Conservation (phyloP, 2,329 filamentous ascomycete species). For the Thielaviopsis punctulata region DNA sequence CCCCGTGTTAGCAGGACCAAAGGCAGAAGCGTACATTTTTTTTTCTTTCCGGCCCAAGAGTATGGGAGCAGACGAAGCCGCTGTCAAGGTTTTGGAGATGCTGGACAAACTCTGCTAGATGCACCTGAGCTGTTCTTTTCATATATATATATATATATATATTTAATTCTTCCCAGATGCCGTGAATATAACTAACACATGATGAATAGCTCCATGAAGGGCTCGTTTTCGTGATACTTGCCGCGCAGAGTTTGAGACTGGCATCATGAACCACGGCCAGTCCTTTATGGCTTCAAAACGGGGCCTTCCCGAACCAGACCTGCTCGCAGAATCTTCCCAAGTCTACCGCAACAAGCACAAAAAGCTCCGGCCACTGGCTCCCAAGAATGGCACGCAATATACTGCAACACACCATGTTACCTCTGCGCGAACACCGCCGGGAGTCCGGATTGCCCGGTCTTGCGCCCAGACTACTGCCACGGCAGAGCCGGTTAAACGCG, state of each 20-base stretch:
- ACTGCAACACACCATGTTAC: too few species aligned
- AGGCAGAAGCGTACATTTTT: slow-evolving; percentile 4
- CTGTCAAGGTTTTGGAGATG: slow-evolving; percentile 1
- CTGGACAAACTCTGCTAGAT: slow-evolving; percentile 1
- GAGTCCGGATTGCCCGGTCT: too few species aligned
- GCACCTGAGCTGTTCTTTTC: slow-evolving; percentile 6
- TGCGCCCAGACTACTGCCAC: too few species aligned
- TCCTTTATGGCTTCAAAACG: not conserved
- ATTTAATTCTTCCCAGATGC: not conserved
- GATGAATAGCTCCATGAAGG: not conserved
- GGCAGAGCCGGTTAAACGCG: not conserved
- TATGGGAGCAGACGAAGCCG: slow-evolving; percentile 1
- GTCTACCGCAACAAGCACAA: not conserved
- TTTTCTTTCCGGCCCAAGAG: not conserved
- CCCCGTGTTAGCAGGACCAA: slow-evolving; percentile 7
- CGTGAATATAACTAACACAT: not conserved
- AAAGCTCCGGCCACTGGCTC: not conserved
- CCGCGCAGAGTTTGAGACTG: not conserved
- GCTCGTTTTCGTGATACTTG: not conserved
- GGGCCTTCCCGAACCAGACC: not conserved
- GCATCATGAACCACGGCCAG: not conserved
- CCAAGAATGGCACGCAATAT: not conserved
- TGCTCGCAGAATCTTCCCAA: not conserved
- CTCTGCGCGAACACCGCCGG: too few species aligned
- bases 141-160: not conserved